Percentiles rank a stretch among this genome's conserved stretches.
phyloP scores from a whole-genome alignment of 2,329 filamentous ascomycete species.

The Cladosporium velox region DNA sequence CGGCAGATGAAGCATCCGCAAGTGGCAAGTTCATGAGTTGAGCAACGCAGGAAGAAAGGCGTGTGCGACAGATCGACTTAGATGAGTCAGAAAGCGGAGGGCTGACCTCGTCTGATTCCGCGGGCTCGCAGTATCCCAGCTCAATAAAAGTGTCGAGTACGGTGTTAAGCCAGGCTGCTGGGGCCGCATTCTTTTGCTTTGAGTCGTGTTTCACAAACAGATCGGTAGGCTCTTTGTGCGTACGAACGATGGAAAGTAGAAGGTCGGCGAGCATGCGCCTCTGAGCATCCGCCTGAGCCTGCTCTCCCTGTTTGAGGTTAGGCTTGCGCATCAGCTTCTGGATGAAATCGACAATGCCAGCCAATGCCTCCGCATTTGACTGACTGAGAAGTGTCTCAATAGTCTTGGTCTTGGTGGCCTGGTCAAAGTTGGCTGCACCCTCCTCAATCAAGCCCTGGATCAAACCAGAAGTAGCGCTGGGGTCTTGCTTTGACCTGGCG shows the following conservation, averaged over 20 bases:
- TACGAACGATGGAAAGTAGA: constrained; percentile 52
- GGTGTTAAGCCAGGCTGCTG: constrained; percentile 29
- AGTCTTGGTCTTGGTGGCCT: constrained; percentile 81
- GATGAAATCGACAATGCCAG: constrained; percentile 57
- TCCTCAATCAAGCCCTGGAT: constrained; percentile 69
- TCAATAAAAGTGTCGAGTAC: constrained; percentile 28
- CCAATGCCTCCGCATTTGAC: constrained; percentile 53
- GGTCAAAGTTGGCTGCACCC: constrained; percentile 79
- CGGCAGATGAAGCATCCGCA: constrained; percentile 25
- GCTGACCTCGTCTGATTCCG: constrained; percentile 33
- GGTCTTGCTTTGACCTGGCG: constrained; percentile 61
- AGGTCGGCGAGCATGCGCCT: constrained; percentile 55
- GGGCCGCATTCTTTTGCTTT: constrained; percentile 30
- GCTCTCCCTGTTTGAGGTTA: constrained; percentile 45
- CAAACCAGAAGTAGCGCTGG: constrained; percentile 61
- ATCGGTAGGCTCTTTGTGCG: constrained; percentile 36
- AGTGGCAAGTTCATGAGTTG: constrained; percentile 45
- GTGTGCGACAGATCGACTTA: constrained; percentile 55
- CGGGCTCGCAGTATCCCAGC: constrained; percentile 43
- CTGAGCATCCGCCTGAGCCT: constrained; percentile 47
- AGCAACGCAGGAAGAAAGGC: constrained; percentile 57
- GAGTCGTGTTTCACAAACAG: constrained; percentile 25
- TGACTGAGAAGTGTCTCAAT: constrained; percentile 71
- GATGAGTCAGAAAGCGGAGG: constrained; percentile 48
- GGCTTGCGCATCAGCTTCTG: constrained; percentile 50